A percentile compares a stretch with the other conserved stretches of the same genome.
phyloP scores from a whole-genome alignment of 2,329 filamentous ascomycete species.

The Dryadomyces quercivorus region DNA sequence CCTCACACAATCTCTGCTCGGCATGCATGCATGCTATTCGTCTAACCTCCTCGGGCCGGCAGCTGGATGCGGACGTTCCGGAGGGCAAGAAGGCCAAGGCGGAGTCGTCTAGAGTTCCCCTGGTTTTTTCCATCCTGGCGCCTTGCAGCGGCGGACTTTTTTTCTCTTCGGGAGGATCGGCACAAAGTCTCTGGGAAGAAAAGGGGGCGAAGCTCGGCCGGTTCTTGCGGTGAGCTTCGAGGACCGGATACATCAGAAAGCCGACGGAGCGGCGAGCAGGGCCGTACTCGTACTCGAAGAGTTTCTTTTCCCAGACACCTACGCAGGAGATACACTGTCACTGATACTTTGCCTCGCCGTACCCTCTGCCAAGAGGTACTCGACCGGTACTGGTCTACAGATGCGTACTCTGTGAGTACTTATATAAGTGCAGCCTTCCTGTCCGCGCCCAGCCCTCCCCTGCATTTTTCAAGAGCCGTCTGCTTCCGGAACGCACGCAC shows the following conservation, averaged over 20 bases:
- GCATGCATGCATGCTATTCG: neutral
- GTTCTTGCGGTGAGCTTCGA: too few relatives aligned
- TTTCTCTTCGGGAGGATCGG: too few relatives aligned
- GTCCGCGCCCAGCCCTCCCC: neutral
- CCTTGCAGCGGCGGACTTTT: too few relatives aligned
- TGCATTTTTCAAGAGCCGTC: neutral
- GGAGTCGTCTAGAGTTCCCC: too few relatives aligned
- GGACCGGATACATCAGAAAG: too few relatives aligned
- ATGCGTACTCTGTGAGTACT: neutral
- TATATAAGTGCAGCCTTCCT: neutral
- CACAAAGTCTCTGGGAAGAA: too few relatives aligned
- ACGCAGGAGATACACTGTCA: neutral
- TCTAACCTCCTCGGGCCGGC: neutral
- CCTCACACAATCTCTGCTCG: neutral
- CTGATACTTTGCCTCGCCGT: neutral
- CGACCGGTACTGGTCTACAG: too few relatives aligned
- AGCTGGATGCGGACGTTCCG: neutral
- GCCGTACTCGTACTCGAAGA: too few relatives aligned
- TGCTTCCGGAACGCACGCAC: neutral
- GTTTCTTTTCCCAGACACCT: neutral
- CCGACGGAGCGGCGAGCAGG: too few relatives aligned
- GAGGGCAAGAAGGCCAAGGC: neutral
- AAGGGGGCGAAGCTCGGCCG: too few relatives aligned
- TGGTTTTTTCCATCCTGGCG: too few relatives aligned
- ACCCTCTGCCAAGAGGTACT: neutral